Evolutionary conservation across 23 red algal genomes (phyloP).

Genomic region (Gracilariopsis chorda): DNA sequence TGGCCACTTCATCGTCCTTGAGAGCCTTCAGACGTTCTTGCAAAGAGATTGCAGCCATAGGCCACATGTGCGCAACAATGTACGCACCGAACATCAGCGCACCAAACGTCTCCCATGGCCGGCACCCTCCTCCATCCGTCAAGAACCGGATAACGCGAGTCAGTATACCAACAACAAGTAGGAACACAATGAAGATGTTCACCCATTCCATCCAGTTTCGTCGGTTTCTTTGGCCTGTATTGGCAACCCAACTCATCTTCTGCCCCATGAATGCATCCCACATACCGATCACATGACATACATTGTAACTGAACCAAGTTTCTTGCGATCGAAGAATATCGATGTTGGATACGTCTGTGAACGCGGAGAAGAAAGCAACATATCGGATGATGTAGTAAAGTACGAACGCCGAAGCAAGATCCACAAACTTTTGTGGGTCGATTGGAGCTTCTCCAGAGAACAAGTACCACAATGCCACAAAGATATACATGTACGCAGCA

Average conservation of each 20-base stretch:
- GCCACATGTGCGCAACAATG: slow-evolving; percentile 54
- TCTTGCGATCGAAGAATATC: slow-evolving; percentile 71
- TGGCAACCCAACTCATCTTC: slow-evolving; percentile 70
- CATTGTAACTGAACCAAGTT: slow-evolving; percentile 72
- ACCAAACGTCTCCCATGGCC: slow-evolving; percentile 67
- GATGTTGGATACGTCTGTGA: slow-evolving; percentile 40
- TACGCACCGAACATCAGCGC: slow-evolving; percentile 65
- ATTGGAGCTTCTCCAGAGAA: slow-evolving; percentile 62
- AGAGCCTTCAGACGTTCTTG: slow-evolving; percentile 49
- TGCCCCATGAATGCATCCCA: slow-evolving; percentile 43
- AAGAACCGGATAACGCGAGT: slow-evolving; percentile 46
- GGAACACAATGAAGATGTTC: slow-evolving; percentile 33
- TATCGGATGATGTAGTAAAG: slow-evolving; percentile 74
- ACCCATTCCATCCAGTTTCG: slow-evolving; percentile 75
- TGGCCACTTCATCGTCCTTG: slow-evolving; percentile 51
- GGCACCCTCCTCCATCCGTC: slow-evolving; percentile 30
- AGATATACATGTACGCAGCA: slow-evolving; percentile 62
- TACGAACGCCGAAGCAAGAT: slow-evolving; percentile 54
- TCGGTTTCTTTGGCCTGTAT: slow-evolving; percentile 64
- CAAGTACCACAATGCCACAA: slow-evolving; percentile 41
- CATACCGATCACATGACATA: slow-evolving; percentile 67
- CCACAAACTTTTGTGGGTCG: neutral
- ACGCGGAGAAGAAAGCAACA: slow-evolving; percentile 68
- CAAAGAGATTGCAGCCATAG: slow-evolving; percentile 61
- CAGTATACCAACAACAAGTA: slow-evolving; percentile 28